Evolutionary conservation across 345 rosid species (phyloP).

Genomic region (Jatropha curcas): DNA sequence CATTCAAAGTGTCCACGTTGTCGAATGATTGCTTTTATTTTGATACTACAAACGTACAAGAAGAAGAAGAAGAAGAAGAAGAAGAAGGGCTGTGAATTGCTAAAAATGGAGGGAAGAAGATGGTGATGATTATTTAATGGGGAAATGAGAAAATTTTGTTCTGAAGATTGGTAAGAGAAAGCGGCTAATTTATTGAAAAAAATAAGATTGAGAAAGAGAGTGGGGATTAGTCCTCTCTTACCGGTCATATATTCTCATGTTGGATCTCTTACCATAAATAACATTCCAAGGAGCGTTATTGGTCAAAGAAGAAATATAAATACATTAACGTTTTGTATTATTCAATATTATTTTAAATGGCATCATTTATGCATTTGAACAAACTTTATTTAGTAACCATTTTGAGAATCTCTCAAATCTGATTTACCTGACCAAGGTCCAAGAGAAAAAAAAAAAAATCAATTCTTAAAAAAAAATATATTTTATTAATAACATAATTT

Average conservation of each 20-base stretch:
- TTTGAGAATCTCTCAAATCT: background rate
- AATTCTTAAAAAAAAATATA: too few species aligned
- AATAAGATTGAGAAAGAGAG: background rate
- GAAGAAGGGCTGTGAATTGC: too few species aligned
- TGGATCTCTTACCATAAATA: background rate
- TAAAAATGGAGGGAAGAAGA: too few species aligned
- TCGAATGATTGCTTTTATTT: too few species aligned
- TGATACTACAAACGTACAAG: background rate
- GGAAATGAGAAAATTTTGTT: background rate
- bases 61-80: background rate
- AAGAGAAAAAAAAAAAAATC: too few species aligned
- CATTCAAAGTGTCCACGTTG: too few species aligned
- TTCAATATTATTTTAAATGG: background rate
- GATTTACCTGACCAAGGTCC: background rate
- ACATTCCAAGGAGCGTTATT: background rate
- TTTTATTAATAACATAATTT: too few species aligned
- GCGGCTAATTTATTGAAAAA: constrained; percentile 28
- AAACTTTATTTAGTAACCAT: background rate
- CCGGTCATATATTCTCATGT: constrained; percentile 15
- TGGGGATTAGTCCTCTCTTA: constrained; percentile 16
- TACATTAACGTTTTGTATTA: background rate
- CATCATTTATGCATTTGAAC: background rate
- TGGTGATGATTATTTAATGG: background rate
- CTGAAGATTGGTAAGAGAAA: constrained; percentile 26
- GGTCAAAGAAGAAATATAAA: constrained; percentile 16